A percentile compares a stretch with the other conserved stretches of the same genome.
Conservation (phyloP, 1,284 basidiomycete genomes). For the Fomitiporia mediterranea region DNA sequence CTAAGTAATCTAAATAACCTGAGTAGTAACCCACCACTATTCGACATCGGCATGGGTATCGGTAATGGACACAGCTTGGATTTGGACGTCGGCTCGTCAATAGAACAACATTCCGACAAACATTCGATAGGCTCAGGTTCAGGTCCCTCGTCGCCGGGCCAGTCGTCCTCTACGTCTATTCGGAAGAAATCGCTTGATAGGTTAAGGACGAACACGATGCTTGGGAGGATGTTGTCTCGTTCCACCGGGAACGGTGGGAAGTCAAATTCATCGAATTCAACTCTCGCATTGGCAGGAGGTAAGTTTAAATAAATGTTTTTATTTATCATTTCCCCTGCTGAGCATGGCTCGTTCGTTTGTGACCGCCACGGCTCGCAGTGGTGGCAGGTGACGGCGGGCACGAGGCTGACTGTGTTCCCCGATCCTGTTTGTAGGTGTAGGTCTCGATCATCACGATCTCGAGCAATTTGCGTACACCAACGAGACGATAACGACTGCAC, state of each 20-base stretch:
- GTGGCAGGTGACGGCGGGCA: conserved; percentile 6
- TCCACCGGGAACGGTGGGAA: background rate
- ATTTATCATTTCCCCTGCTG: too few species aligned
- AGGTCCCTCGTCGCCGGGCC: conserved; percentile 4
- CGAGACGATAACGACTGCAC: too few species aligned
- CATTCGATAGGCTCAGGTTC: too few species aligned
- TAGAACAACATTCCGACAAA: too few species aligned
- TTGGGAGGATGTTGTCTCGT: background rate
- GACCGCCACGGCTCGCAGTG: background rate
- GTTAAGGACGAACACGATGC: background rate
- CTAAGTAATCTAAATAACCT: too few species aligned
- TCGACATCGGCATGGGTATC: background rate
- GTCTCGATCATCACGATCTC: too few species aligned
- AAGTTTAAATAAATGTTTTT: background rate
- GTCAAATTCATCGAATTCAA: conserved; percentile 13
- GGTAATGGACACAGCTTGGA: too few species aligned
- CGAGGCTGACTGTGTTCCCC: conserved; percentile 9
- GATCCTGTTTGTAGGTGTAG: conserved; percentile 12
- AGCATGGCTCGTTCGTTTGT: conserved; percentile 10
- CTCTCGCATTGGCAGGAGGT: conserved; percentile 18
- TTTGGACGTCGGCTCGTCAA: too few species aligned
- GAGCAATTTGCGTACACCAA: background rate
- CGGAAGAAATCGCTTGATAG: background rate
- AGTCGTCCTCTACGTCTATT: background rate
- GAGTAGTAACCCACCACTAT: conserved; percentile 5